Evolutionary conservation across 306 rosid species (phyloP).

Genomic region (Corylus americana): DNA sequence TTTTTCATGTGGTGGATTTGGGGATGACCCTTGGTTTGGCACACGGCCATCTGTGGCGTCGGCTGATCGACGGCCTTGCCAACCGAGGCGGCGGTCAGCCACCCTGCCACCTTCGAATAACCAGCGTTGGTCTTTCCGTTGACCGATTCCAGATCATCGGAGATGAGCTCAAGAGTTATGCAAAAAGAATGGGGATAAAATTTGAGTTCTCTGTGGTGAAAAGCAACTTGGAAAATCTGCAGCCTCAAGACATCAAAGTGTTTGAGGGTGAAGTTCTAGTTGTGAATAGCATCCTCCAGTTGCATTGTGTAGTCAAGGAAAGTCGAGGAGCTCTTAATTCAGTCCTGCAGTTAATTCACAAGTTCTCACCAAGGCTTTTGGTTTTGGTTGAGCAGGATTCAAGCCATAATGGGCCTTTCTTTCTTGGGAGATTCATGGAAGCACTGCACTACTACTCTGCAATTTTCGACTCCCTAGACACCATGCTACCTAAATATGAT

Average conservation of each 20-base stretch:
- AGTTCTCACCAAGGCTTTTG: slow-evolving; percentile 61
- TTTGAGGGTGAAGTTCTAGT: slow-evolving; percentile 63
- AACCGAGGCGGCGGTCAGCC: slow-evolving; percentile 15
- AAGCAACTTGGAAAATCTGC: slow-evolving; percentile 57
- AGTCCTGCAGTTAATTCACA: slow-evolving; percentile 63
- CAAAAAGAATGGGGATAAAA: slow-evolving; percentile 46
- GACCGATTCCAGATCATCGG: slow-evolving; percentile 53
- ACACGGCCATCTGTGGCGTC: slow-evolving; percentile 77
- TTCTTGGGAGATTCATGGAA: slow-evolving; percentile 92
- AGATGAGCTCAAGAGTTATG: slow-evolving; percentile 53
- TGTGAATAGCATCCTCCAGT: slow-evolving; percentile 76
- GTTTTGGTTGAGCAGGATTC: slow-evolving; percentile 85
- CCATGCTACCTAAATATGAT: slow-evolving; percentile 78
- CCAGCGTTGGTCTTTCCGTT: slow-evolving; percentile 55
- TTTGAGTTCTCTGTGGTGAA: slow-evolving; percentile 57
- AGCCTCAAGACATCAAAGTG: slow-evolving; percentile 47
- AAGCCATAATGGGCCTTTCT: slow-evolving; percentile 92
- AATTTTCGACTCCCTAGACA: slow-evolving; percentile 79
- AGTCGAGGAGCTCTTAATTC: slow-evolving; percentile 86
- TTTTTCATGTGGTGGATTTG: slow-evolving; percentile 72
- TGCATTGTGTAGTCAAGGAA: slow-evolving; percentile 88
- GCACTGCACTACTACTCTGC: slow-evolving; percentile 87
- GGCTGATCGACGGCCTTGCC: slow-evolving; percentile 57
- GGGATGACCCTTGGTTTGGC: slow-evolving; percentile 78
- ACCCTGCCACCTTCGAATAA: slow-evolving; percentile 47